A percentile compares a stretch with the other conserved stretches of the same genome.
phyloP scores from a whole-genome alignment of 495 filamentous ascomycete species.

The Cenococcum geophilum region DNA sequence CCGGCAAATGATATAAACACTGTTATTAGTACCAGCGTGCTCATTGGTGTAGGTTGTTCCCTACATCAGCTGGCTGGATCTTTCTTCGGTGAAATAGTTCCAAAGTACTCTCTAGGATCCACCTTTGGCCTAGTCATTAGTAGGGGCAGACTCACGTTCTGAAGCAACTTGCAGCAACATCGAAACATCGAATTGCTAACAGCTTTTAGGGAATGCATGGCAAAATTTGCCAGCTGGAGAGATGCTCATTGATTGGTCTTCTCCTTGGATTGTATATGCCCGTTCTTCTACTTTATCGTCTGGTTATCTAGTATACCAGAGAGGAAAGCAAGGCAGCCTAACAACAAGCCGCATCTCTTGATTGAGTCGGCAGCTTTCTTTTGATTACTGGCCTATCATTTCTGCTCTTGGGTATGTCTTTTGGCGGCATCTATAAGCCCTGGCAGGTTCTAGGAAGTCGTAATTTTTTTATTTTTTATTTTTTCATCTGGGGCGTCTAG shows the following conservation, averaged over 20 bases:
- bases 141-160: too few species aligned
- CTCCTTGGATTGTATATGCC: background rate
- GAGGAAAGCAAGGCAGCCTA: background rate
- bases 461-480: too few species aligned
- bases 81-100: background rate
- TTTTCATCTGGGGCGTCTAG: too few species aligned
- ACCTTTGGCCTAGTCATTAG: background rate
- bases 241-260: conserved; percentile 23
- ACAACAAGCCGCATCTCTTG: background rate
- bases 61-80: background rate
- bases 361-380: conserved; percentile 8
- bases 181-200: too few species aligned
- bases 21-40: background rate
- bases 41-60: background rate
- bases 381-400: background rate
- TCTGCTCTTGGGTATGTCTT: conserved; percentile 4
- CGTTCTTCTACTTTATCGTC: conserved; percentile 6
- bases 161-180: too few species aligned
- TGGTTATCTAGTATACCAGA: background rate
- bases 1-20: background rate
- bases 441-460: background rate
- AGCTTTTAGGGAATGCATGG: background rate
- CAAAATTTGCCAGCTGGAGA: background rate
- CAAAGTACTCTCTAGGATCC: background rate
- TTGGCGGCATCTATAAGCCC: background rate